A percentile compares a stretch with the other conserved stretches of the same genome.
Evolutionary conservation across 2,329 filamentous ascomycete species (phyloP).

Genomic region (Delphinella strobiligena): DNA sequence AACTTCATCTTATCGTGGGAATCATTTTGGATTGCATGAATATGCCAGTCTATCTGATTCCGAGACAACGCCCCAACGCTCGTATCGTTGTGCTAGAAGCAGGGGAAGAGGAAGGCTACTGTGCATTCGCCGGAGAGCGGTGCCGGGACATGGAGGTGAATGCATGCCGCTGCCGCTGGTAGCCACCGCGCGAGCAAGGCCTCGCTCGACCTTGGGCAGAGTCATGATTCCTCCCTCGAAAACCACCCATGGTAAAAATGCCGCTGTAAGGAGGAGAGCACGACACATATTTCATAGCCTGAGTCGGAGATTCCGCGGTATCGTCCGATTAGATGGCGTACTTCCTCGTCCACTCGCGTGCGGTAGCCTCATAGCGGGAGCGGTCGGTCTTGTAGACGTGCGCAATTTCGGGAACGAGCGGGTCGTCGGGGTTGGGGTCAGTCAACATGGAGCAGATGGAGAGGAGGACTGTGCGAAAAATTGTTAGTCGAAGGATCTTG

Average conservation of each 20-base stretch:
- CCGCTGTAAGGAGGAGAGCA: neutral
- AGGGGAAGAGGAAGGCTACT: neutral
- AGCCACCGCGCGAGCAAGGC: no score
- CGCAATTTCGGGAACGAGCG: conserved; percentile 95
- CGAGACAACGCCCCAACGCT: neutral
- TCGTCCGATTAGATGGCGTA: conserved; percentile 77
- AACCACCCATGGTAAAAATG: no score
- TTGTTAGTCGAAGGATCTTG: no score
- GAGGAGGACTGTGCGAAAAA: conserved; percentile 58
- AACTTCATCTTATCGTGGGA: neutral
- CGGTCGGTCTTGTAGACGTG: conserved; percentile 99
- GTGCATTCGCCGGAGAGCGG: no score
- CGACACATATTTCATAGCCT: no score
- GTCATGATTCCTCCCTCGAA: no score
- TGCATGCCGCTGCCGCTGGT: no score
- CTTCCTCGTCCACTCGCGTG: conserved; percentile 97
- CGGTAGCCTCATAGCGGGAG: conserved; percentile 88
- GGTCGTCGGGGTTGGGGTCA: conserved; percentile 97
- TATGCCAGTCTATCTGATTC: neutral
- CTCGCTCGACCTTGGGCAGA: no score
- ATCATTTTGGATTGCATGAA: neutral
- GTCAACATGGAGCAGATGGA: conserved; percentile 99
- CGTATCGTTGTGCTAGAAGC: neutral
- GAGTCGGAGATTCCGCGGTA: no score
- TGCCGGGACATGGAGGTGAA: no score